Conservation (phyloP, 805 yeast species). For the Yamadazyma laniorum region DNA sequence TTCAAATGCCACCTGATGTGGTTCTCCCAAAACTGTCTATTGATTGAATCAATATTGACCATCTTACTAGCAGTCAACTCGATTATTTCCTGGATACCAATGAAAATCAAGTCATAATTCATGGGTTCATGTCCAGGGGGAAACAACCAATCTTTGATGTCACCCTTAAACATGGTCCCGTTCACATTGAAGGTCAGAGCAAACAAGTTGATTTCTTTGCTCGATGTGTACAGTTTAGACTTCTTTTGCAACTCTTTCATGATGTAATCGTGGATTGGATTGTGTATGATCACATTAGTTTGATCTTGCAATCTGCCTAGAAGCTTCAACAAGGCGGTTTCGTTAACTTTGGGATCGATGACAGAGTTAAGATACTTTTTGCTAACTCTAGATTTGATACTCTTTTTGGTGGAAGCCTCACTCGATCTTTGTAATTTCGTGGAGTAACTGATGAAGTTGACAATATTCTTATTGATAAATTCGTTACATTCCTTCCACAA, state of each 20-base stretch:
- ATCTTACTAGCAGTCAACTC: slow-evolving; percentile 83
- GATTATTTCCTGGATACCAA: slow-evolving; percentile 84
- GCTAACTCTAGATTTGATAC: slow-evolving; percentile 34
- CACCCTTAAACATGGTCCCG: slow-evolving; percentile 45
- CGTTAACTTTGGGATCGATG: slow-evolving; percentile 37
- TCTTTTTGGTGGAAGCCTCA: slow-evolving; percentile 32
- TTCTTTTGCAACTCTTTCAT: slow-evolving; percentile 39
- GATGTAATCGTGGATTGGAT: slow-evolving; percentile 56
- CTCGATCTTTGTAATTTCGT: slow-evolving; percentile 44
- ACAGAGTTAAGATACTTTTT: slow-evolving; percentile 43
- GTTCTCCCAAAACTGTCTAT: slow-evolving; percentile 63
- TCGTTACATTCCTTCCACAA: slow-evolving; percentile 51
- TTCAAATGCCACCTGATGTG: slow-evolving; percentile 51
- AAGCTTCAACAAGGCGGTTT: slow-evolving; percentile 45
- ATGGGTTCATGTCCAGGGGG: slow-evolving; percentile 31
- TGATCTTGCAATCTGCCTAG: slow-evolving; percentile 50
- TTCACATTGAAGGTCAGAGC: slow-evolving; percentile 57
- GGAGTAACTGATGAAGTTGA: slow-evolving; percentile 37
- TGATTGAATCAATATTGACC: slow-evolving; percentile 68
- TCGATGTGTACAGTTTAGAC: slow-evolving; percentile 38
- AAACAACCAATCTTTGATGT: slow-evolving; percentile 44
- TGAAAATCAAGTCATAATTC: slow-evolving; percentile 68
- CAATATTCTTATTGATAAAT: slow-evolving; percentile 36
- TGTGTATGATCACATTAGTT: slow-evolving; percentile 41
- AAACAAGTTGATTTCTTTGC: slow-evolving; percentile 41